Evolutionary conservation across 805 yeast species (phyloP).

Genomic region (Yamadazyma phyllophila): DNA sequence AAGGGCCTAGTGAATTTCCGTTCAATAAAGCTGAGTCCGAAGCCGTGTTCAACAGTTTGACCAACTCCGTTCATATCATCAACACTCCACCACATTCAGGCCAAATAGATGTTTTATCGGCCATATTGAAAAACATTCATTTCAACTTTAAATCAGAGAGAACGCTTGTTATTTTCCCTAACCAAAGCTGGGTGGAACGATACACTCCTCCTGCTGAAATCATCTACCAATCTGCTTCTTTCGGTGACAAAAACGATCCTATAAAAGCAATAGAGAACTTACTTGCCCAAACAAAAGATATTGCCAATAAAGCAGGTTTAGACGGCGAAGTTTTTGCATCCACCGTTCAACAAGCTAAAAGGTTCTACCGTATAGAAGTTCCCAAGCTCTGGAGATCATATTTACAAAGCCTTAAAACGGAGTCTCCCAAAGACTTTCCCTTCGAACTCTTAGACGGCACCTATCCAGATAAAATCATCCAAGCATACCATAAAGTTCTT

Average conservation of each 20-base stretch:
- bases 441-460: background rate
- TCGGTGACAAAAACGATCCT: background rate
- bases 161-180: conserved; percentile 10
- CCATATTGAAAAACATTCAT: conserved; percentile 2
- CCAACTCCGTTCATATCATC: background rate
- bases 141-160: conserved; percentile 3
- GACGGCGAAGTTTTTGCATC: conserved; percentile 2
- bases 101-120: background rate
- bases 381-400: conserved; percentile 1
- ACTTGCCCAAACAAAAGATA: background rate
- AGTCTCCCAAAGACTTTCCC: background rate
- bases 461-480: background rate
- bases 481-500: background rate
- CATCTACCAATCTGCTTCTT: background rate
- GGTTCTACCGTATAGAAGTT: conserved; percentile 1
- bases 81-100: conserved; percentile 1
- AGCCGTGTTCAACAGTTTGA: background rate
- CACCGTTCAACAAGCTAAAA: background rate
- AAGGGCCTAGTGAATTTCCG: background rate
- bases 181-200: conserved; percentile 1
- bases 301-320: background rate
- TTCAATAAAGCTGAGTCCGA: background rate
- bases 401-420: background rate
- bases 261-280: conserved; percentile 1
- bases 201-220: background rate